Percentiles rank a stretch among this genome's conserved stretches.
Conservation (phyloP, 306 rosid species). For the Echinosophora koreensis region DNA sequence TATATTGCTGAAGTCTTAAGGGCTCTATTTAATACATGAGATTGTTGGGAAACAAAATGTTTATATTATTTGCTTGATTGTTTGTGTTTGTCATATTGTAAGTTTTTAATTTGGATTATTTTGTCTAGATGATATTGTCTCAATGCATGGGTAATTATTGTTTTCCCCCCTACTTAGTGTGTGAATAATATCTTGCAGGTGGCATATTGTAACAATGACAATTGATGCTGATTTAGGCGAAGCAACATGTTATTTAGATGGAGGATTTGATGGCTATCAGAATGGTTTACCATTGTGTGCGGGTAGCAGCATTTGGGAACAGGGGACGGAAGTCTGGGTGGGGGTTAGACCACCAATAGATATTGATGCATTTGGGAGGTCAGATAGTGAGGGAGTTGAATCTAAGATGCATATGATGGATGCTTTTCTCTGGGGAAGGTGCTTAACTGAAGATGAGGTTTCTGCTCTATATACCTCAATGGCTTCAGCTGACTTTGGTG, state of each 20-base stretch:
- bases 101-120: slow-evolving; percentile 4
- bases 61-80: background rate
- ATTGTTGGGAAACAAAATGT: slow-evolving; percentile 9
- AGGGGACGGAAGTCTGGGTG: slow-evolving; percentile 93
- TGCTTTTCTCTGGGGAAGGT: slow-evolving; percentile 96
- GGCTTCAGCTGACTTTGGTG: slow-evolving; percentile 77
- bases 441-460: slow-evolving; percentile 96
- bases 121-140: slow-evolving; percentile 30
- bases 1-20: slow-evolving; percentile 5
- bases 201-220: slow-evolving; percentile 98
- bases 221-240: slow-evolving; percentile 94
- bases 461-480: slow-evolving; percentile 81
- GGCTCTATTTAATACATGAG: background rate
- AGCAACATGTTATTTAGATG: slow-evolving; percentile 94
- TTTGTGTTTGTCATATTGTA: slow-evolving; percentile 1
- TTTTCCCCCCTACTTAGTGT: slow-evolving; percentile 30
- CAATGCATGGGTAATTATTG: background rate
- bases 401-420: slow-evolving; percentile 99
- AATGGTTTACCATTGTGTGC: slow-evolving; percentile 79
- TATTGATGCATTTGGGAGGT: slow-evolving; percentile 96
- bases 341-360: slow-evolving; percentile 97
- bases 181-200: slow-evolving; percentile 67
- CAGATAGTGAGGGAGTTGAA: slow-evolving; percentile 99
- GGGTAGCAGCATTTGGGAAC: slow-evolving; percentile 88
- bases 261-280: slow-evolving; percentile 97